phyloP scores from a whole-genome alignment of 305 asterid genomes.

The Fraxinus platypoda region DNA sequence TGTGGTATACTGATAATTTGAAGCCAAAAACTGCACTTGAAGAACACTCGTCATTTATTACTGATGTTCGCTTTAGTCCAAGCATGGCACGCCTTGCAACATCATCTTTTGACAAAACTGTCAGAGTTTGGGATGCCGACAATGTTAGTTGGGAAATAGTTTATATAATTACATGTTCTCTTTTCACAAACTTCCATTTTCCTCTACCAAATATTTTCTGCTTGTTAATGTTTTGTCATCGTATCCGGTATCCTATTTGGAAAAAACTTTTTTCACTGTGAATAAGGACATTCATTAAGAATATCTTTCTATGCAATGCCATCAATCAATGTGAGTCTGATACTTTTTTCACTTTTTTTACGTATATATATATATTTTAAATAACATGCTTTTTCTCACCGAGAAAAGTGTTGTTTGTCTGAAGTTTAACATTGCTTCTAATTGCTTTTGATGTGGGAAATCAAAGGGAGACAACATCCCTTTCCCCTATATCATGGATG shows the following conservation, averaged over 20 bases:
- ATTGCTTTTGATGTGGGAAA: neutral
- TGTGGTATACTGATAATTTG: conserved; percentile 79
- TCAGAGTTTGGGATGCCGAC: conserved; percentile 95
- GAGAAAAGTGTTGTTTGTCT: neutral
- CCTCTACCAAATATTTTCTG: neutral
- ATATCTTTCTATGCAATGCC: neutral
- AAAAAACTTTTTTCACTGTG: neutral
- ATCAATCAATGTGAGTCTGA: neutral
- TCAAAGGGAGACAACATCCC: neutral
- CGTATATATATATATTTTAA: neutral
- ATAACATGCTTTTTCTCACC: neutral
- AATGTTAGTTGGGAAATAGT: conserved; percentile 51
- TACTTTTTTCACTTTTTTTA: neutral
- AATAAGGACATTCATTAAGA: neutral
- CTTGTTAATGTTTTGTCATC: neutral
- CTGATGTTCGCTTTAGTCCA: conserved; percentile 97
- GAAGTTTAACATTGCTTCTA: neutral
- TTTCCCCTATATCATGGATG: neutral
- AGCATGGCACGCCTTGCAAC: conserved; percentile 97
- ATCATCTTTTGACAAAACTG: conserved; percentile 90
- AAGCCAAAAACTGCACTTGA: conserved; percentile 81
- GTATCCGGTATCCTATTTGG: neutral
- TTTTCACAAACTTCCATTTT: neutral
- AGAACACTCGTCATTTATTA: conserved; percentile 77
- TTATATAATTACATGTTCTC: neutral